A percentile compares a stretch with the other conserved stretches of the same genome.
These are phyloP conservation scores for Zopfia rhizophila DNA, from an alignment of 2,329 filamentous ascomycete species.

Conservation along the genomic window DNA sequence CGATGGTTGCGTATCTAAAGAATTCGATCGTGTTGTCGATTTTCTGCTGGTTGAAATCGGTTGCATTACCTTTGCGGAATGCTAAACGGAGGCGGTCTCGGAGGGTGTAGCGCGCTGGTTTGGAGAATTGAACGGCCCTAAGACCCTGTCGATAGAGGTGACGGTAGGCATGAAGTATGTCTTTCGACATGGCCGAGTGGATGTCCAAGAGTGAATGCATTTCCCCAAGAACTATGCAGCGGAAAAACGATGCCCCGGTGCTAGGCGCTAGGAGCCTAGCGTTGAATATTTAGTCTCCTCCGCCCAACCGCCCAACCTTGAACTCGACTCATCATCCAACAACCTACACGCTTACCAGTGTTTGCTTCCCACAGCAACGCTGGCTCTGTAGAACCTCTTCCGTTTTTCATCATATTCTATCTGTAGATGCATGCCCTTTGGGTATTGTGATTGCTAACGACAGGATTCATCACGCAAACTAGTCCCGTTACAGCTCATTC, in stretches of 20 bases:
- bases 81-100: constrained; percentile 61
- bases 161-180: constrained; percentile 74
- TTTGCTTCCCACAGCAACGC: too few relatives aligned
- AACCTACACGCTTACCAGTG: too few relatives aligned
- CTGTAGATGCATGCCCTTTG: too few relatives aligned
- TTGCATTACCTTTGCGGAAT: constrained; percentile 47
- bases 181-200: constrained; percentile 40
- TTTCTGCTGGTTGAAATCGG: constrained; percentile 52
- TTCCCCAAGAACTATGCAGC: not conserved
- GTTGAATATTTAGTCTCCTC: not conserved
- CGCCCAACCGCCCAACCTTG: not conserved
- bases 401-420: too few relatives aligned
- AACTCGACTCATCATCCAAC: too few relatives aligned
- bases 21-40: constrained; percentile 77
- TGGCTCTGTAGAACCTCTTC: too few relatives aligned
- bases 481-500: too few relatives aligned
- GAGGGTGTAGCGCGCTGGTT: constrained; percentile 72
- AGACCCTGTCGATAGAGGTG: constrained; percentile 73
- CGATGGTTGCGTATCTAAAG: constrained; percentile 70
- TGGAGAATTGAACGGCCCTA: constrained; percentile 76
- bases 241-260: not conserved
- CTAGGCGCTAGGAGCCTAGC: not conserved
- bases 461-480: too few relatives aligned
- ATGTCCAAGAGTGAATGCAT: not conserved
- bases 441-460: too few relatives aligned